Conservation (phyloP, 2,329 filamentous ascomycete species). For the Pseudogymnoascus sp. region DNA sequence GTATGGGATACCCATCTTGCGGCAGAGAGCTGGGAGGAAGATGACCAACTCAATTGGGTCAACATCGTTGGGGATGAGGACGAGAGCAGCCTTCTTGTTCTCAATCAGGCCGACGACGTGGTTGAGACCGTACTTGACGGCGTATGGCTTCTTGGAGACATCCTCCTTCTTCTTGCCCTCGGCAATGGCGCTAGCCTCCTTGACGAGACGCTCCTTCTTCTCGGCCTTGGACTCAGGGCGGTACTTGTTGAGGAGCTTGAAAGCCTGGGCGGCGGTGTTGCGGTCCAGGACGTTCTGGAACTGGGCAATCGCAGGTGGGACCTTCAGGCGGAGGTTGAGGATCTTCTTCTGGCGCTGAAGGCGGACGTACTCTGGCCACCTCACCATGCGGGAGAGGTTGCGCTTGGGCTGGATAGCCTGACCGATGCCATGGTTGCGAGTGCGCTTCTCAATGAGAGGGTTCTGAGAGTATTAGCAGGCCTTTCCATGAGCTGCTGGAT, state of each 20-base stretch:
- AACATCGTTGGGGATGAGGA: constrained; percentile 98
- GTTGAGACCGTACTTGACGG: constrained; percentile 99
- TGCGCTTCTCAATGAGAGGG: constrained; percentile 97
- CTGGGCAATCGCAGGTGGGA: constrained; percentile 92
- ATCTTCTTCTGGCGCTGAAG: constrained; percentile 84
- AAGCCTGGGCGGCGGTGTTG: constrained; percentile 91
- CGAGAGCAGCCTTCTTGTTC: constrained; percentile 99
- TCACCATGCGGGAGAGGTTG: constrained; percentile 96
- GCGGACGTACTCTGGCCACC: constrained; percentile 98
- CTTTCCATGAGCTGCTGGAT: not conserved
- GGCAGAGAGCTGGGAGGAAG: constrained; percentile 97
- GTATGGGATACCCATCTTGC: constrained; percentile 99
- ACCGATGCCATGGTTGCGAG: constrained; percentile 96
- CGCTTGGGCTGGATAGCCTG: constrained; percentile 96
- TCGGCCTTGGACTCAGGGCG: constrained; percentile 96
- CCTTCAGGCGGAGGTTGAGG: constrained; percentile 96
- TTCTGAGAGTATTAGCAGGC: constrained; percentile 50
- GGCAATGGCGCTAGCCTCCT: constrained; percentile 95
- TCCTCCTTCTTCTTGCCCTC: constrained; percentile 99
- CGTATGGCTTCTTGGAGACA: constrained; percentile 99
- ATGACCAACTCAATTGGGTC: constrained; percentile 99
- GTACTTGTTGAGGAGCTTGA: constrained; percentile 99
- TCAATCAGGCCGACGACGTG: constrained; percentile 95
- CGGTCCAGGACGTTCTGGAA: constrained; percentile 96
- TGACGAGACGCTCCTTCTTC: constrained; percentile 99